phyloP scores from a whole-genome alignment of 306 rosid species.

The Phaseolus lunatus region DNA sequence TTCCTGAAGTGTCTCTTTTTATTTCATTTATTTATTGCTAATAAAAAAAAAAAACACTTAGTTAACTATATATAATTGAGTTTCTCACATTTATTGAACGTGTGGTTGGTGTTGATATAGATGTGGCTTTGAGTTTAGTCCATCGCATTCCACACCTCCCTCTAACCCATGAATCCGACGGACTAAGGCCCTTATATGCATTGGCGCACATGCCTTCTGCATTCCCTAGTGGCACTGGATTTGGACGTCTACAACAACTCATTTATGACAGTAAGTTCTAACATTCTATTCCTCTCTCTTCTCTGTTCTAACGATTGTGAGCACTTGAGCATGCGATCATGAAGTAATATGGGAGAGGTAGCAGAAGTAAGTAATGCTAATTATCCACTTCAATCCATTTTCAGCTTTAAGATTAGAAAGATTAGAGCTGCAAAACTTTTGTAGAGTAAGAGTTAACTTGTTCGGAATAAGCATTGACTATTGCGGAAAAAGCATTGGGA shows the following conservation, averaged over 20 bases:
- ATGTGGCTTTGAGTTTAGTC: constrained; percentile 22
- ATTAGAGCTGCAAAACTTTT: not conserved
- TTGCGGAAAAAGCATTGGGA: not conserved
- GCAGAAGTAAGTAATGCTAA: not conserved
- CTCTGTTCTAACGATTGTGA: not conserved
- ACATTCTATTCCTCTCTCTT: not conserved
- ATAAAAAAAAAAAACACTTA: too few species aligned
- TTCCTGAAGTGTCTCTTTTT: too few species aligned
- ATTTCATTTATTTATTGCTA: too few species aligned
- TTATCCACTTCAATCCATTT: not conserved
- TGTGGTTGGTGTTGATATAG: not conserved
- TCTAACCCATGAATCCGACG: not conserved
- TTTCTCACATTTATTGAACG: not conserved
- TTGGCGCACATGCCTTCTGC: constrained; percentile 35
- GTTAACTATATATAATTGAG: too few species aligned
- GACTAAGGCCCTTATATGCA: constrained; percentile 1
- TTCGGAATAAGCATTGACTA: not conserved
- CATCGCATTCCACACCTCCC: not conserved
- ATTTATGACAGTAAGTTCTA: not conserved
- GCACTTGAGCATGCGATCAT: too few species aligned
- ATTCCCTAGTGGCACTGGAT: constrained; percentile 10
- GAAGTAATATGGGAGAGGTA: too few species aligned
- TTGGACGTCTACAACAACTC: not conserved
- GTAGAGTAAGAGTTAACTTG: not conserved
- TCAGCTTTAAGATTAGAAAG: constrained; percentile 6